These are phyloP conservation scores for Aspergillus fructus DNA, from an alignment of 2,329 filamentous ascomycete genomes.

Conservation along the genomic window DNA sequence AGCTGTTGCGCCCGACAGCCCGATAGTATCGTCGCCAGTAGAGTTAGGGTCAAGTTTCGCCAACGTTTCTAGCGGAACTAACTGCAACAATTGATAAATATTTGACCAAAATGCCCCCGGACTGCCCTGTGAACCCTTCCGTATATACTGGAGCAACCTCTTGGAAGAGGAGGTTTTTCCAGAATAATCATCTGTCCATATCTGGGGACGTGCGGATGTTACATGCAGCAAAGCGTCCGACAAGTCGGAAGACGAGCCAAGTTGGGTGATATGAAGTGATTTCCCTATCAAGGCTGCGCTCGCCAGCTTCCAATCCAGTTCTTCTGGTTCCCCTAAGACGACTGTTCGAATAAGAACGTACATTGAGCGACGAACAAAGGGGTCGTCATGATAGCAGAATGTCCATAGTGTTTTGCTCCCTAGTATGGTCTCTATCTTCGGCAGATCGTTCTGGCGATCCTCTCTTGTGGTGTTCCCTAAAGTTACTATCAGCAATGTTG, in stretches of 20 bases:
- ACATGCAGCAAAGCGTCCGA: constrained; percentile 65
- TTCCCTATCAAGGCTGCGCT: constrained; percentile 72
- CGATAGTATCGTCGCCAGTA: constrained; percentile 21
- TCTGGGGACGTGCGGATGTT: constrained; percentile 62
- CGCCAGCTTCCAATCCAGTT: constrained; percentile 63
- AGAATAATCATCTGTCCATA: constrained; percentile 70
- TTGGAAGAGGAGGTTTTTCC: constrained; percentile 57
- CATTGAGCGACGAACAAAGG: constrained; percentile 57
- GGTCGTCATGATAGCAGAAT: constrained; percentile 56
- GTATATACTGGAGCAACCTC: constrained; percentile 69
- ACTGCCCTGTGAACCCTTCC: constrained; percentile 81
- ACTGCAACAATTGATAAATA: constrained; percentile 60
- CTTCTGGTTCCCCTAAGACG: constrained; percentile 47
- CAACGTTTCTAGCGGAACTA: constrained; percentile 53
- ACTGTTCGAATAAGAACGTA: constrained; percentile 56
- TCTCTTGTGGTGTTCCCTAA: constrained; percentile 34
- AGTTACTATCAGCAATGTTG: constrained; percentile 16
- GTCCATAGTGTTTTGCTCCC: constrained; percentile 62
- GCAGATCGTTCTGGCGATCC: constrained; percentile 61
- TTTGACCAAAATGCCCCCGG: constrained; percentile 70
- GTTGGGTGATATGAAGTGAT: constrained; percentile 69
- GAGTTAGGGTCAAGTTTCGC: constrained; percentile 25
- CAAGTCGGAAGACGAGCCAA: constrained; percentile 71
- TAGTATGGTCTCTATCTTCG: constrained; percentile 67
- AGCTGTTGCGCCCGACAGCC: constrained; percentile 54